These are phyloP conservation scores for Candida pseudofarinosa DNA, from an alignment of 805 yeast genomes.

Conservation along the genomic window DNA sequence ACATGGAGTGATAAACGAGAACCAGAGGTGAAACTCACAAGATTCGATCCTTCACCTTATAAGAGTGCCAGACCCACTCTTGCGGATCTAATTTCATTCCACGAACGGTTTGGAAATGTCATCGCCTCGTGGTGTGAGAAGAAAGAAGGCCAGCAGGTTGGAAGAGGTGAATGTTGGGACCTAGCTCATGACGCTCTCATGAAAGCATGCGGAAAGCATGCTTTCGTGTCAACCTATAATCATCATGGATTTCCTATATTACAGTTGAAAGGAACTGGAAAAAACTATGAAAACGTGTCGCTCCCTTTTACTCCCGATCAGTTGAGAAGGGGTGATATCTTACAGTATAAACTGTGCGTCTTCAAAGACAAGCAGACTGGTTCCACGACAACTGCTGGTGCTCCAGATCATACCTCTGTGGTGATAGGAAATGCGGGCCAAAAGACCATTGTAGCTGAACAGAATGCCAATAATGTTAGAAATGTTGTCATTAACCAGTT, in stretches of 20 bases:
- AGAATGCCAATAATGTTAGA: slow-evolving; percentile 44
- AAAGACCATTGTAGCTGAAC: slow-evolving; percentile 41
- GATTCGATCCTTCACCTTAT: slow-evolving; percentile 43
- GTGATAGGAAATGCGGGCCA: slow-evolving; percentile 26
- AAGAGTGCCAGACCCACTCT: slow-evolving; percentile 22
- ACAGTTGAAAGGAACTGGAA: slow-evolving; percentile 18
- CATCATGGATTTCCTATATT: slow-evolving; percentile 46
- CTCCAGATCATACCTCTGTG: slow-evolving; percentile 51
- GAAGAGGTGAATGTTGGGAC: slow-evolving; percentile 61
- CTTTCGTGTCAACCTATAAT: slow-evolving; percentile 46
- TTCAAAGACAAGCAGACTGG: slow-evolving; percentile 36
- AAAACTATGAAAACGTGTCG: slow-evolving; percentile 11
- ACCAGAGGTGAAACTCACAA: slow-evolving; percentile 19
- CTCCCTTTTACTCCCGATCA: slow-evolving; percentile 26
- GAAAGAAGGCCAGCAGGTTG: slow-evolving; percentile 44
- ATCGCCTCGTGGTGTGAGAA: slow-evolving; percentile 54
- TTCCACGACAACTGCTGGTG: slow-evolving; percentile 38
- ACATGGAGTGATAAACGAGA: slow-evolving; percentile 34
- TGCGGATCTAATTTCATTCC: slow-evolving; percentile 28
- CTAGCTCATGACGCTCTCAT: slow-evolving; percentile 51
- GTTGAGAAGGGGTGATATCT: slow-evolving; percentile 51
- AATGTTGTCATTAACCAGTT: slow-evolving; percentile 38
- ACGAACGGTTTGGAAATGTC: slow-evolving; percentile 44
- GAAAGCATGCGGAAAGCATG: slow-evolving; percentile 55
- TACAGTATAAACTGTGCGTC: slow-evolving; percentile 43